Conservation (phyloP, 2,329 filamentous ascomycete species). For the Grosmannia serpens region DNA sequence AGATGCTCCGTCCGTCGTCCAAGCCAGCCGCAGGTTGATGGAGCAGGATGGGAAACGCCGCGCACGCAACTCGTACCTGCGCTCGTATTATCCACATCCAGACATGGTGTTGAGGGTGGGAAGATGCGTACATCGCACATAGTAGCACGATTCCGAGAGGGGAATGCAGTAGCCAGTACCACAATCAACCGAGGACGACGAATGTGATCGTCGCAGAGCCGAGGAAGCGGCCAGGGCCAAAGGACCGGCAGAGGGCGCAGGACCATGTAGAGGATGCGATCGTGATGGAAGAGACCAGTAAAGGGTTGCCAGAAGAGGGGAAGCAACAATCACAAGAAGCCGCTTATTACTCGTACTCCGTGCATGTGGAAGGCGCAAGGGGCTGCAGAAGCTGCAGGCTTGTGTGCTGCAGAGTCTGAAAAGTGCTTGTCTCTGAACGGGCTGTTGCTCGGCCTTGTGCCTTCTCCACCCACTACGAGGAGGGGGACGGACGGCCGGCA, state of each 20-base stretch:
- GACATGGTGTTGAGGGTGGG: not conserved
- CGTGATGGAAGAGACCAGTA: not conserved
- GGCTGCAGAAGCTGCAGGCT: not conserved
- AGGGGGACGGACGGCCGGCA: not conserved
- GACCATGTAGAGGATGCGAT: not conserved
- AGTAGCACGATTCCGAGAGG: too few relatives aligned
- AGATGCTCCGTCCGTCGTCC: not conserved
- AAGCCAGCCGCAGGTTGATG: not conserved
- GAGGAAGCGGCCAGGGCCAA: not conserved
- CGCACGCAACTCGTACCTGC: not conserved
- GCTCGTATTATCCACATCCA: not conserved
- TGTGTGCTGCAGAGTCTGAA: not conserved
- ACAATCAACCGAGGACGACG: not conserved
- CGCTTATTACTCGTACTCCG: too few relatives aligned
- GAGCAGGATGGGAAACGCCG: not conserved
- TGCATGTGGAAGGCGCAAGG: not conserved
- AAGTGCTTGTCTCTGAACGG: not conserved
- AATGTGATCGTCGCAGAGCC: not conserved
- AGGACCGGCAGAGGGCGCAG: not conserved
- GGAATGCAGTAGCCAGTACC: not conserved
- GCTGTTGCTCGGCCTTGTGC: not conserved
- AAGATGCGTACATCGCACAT: too few relatives aligned
- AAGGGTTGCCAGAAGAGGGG: not conserved
- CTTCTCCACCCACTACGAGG: not conserved
- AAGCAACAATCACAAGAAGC: not conserved